phyloP scores from a whole-genome alignment of 1,139 yeast genomes.

The Meyerozyma athensensis region DNA sequence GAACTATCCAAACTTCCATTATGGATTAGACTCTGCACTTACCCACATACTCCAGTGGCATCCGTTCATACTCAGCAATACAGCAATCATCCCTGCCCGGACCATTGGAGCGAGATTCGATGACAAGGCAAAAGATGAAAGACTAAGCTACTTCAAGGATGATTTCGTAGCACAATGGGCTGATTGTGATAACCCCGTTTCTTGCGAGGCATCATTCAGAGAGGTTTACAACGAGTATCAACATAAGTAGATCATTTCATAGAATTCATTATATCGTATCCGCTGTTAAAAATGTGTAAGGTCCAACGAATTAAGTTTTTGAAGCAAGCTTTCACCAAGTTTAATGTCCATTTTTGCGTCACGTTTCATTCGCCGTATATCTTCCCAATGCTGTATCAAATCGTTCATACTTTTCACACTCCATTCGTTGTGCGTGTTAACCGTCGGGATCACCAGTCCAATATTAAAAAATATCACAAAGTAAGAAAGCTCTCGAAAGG shows the following conservation, averaged over 20 bases:
- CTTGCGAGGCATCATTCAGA: slow-evolving; percentile 37
- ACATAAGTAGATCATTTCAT: no score
- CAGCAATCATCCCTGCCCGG: slow-evolving; percentile 64
- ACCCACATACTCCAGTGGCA: slow-evolving; percentile 94
- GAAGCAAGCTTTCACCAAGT: not conserved
- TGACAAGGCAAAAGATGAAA: slow-evolving; percentile 12
- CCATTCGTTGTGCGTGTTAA: slow-evolving; percentile 45
- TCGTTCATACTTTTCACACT: slow-evolving; percentile 35
- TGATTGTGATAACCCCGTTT: slow-evolving; percentile 42
- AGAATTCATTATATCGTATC: no score
- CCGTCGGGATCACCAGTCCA: slow-evolving; percentile 71
- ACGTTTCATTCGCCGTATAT: not conserved
- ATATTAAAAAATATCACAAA: slow-evolving; percentile 54
- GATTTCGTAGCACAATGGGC: slow-evolving; percentile 62
- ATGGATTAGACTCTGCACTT: slow-evolving; percentile 60
- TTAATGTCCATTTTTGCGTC: not conserved
- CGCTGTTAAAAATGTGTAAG: not conserved
- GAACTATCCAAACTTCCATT: slow-evolving; percentile 57
- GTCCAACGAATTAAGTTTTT: not conserved
- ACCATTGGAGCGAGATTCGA: slow-evolving; percentile 32
- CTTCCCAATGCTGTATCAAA: slow-evolving; percentile 47
- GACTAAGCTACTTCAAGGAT: slow-evolving; percentile 48
- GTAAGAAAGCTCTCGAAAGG: slow-evolving; percentile 69
- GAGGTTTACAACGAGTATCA: no score
- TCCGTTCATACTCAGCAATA: slow-evolving; percentile 65